Evolutionary conservation across 768 basidiomycete species (phyloP), one percentile per base, ranked within the genome.

Genomic region (Russula griseocarnosa): DNA sequence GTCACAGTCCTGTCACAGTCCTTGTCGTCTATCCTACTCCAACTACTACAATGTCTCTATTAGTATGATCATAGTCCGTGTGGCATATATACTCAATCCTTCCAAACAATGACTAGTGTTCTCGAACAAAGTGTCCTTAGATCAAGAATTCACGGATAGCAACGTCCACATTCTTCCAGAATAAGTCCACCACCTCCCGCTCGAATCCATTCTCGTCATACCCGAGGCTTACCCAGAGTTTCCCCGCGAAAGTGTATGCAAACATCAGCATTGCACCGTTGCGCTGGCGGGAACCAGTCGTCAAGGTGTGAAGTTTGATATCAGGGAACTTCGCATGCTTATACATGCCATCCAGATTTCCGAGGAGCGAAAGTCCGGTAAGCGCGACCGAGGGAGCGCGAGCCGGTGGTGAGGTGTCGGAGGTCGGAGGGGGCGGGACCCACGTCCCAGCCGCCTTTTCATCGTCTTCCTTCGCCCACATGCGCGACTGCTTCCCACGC

Each of bases 271-370:
- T 86, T 2, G 85, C 90, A 11, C 89, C 85, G 0, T 81, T 71
- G 3, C 90, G 83, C 71, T 93, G 91, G n/a, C 92, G 81, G 8
- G 88, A 90, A 3, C 90, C 92, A 1, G 92, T 92, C 30, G 88
- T 93, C 38, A 94, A 77, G 5, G 86, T 86, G 67, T 89, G 84
- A 22, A 93, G 77, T 72, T 80, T 73, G 64, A 92, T 74, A 1
- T 63, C 66, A 5, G 81, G 79, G 75, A 82, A 92, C 1, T 74
- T 66, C 11, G 78, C 74, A 71, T 92, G 90, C 67, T 86, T 83
- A 76, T 92, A 94, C 34, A 86, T 88, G 3, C 83, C 87, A 71
- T 93, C 90, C 58, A 93, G 77, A 71, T 92, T 93, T 2, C 92
- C 91, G n/a, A 93, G 79, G 65, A 94, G 79, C 6, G 91, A 94